A percentile compares a stretch with the other conserved stretches of the same genome.
Evolutionary conservation across 2,329 filamentous ascomycete genomes (phyloP).

Genomic region (Fusarium paranaense): DNA sequence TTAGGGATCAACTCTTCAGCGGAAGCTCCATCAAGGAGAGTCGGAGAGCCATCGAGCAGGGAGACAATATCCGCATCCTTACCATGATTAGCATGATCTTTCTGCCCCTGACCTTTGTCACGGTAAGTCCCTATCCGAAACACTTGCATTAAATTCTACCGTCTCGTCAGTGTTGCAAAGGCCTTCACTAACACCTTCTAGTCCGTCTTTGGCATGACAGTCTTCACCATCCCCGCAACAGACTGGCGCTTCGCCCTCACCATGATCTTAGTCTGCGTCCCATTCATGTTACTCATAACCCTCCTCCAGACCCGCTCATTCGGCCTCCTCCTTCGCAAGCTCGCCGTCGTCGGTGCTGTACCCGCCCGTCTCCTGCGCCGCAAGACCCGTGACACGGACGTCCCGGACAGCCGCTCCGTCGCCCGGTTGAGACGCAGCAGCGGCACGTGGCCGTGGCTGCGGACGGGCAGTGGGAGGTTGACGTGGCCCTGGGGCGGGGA

Average conservation of each 20-base stretch:
- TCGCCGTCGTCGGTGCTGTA: constrained; percentile 16
- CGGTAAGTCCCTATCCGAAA: constrained; percentile 49
- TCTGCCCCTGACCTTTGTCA: constrained; percentile 71
- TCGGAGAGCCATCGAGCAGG: constrained; percentile 71
- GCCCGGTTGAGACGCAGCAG: constrained; percentile 12
- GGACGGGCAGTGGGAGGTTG: constrained; percentile 8
- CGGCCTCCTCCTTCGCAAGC: constrained; percentile 42
- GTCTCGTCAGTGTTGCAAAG: neutral
- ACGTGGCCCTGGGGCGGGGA: constrained; percentile 18
- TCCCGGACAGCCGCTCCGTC: constrained; percentile 38
- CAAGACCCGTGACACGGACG: constrained; percentile 27
- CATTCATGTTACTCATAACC: constrained; percentile 61
- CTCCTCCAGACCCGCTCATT: constrained; percentile 58
- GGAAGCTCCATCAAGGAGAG: constrained; percentile 73
- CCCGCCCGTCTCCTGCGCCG: constrained; percentile 11
- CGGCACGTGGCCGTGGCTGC: constrained; percentile 4
- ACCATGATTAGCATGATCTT: constrained; percentile 72
- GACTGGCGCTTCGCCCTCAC: constrained; percentile 64
- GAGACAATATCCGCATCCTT: constrained; percentile 70
- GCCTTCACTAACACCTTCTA: constrained; percentile 23
- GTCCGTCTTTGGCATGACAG: constrained; percentile 67
- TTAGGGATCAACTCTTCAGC: constrained; percentile 72
- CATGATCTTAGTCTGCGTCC: constrained; percentile 73
- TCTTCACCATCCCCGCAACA: constrained; percentile 54
- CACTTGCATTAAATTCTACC: neutral